Evolutionary conservation across 2,329 filamentous ascomycete species (phyloP), one percentile per base, ranked within the genome.

Genomic region (Magnaporthales sp.): DNA sequence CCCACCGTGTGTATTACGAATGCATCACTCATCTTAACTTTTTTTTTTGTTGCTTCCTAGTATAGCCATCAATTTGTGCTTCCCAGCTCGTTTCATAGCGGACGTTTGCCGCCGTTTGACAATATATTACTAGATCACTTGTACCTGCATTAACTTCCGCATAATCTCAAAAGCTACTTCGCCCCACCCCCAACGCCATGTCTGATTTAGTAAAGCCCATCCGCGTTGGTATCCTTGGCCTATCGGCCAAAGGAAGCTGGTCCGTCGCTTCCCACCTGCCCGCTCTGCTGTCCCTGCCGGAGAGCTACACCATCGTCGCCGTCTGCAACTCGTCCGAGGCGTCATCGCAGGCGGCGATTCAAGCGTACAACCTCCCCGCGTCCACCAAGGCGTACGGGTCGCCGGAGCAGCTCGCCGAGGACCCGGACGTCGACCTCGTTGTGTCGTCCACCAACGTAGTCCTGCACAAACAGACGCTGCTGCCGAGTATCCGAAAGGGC

Each of bases 401-500:
- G 19, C 79, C 84, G 0, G 75, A 80, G 2, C 75, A 76, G 0
- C 74, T 87, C 0, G 83, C 84, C 0, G 74, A 75, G 0, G 84
- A 87, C 66, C 70, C 76, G 0, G 75, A 82, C 10, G 75, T 88
- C 9, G 82, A 87, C 13, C 75, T 88, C 0, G 82, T 89, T 1
- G 81, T 88, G 22, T 38, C 26, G 10, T 22, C 15, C 54, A 61
- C 54, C 51, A 38, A 51, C 31, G 85, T 86, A 0, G 84, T 87
- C 67, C 78, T 78, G 0, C 86, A 89, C 68, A 77, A 80, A 62
- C 67, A 74, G 2, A 80, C 79, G 1, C 75, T 80, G 0, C 74
- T 77, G 11, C 81, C 85, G 0, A 82, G 80, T 19, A 69, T 87
- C 1, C 74, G 76, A 15, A 81, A 83, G 0, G 85, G 84, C 0